Base-by-base conservation (phyloP, 2,329 filamentous ascomycete genomes). In the Sporothrix globosa region DNA sequence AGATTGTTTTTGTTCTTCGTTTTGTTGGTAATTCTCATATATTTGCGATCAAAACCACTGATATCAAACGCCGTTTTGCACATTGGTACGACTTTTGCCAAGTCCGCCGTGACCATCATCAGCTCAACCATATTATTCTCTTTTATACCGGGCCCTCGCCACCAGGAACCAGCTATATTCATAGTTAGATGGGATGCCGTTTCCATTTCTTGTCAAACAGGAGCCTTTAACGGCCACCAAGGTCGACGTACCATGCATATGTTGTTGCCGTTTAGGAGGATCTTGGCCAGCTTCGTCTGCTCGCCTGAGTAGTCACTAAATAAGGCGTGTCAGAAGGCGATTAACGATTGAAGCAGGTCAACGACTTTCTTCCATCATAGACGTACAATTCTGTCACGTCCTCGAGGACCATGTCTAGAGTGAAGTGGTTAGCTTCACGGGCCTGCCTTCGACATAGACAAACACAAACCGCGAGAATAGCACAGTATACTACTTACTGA, bases 241-340 rank as follows among this genome's bases (percentile, higher is more conserved):
- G 39, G 21, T 17, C 21, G 3, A 66, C 85, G 70, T 86, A 97
- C 96, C 96, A 99, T 99, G 91, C 95, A 98, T 74, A 99, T 93
- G 78, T 98, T 98, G 83, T 99, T 99, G 70, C 96, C 96, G 77
- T 99, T 99, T 52, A 99, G 84, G 54, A 99, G 83, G 73, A 99
- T 97, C 85, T 98, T 98, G 67, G 93, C 87, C 53, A 99, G 87
- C 80, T 97, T 97, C 60, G 90, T 92, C 81, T 95, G 91, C 76
- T 91, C 89, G 73, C 95, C 95, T 5, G 90, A 90, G 82, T 97
- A 97, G 82, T 99, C 96, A 79, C 95, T 98, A 68, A 0, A 50
- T n/a, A 34, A 14, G 17, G 34, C 11, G 19, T 19, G 30, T 21
- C n/a, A 60, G 34, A 3, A 34, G 34, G 19, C n/a, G 56, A 13